Evolutionary conservation across 1,284 basidiomycete genomes (phyloP).

Genomic region (Leccinum pallidistipes): DNA sequence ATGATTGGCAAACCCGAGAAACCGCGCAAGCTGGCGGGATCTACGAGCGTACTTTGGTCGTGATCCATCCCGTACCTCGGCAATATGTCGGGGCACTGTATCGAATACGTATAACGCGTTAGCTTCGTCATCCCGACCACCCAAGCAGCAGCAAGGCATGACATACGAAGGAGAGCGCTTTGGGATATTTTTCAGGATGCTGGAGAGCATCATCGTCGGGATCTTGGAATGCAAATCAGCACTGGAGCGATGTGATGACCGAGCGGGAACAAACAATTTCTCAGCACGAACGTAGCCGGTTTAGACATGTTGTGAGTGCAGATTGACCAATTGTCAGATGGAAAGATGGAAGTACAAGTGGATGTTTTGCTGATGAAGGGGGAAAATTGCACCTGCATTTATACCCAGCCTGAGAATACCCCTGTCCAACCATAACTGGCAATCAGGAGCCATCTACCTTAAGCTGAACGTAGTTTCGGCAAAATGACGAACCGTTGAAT

Average conservation of each 20-base stretch:
- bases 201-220: slow-evolving; percentile 12
- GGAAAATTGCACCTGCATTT: neutral
- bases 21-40: slow-evolving; percentile 10
- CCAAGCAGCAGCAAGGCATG: too few species aligned
- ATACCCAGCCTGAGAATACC: neutral
- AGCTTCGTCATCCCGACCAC: neutral
- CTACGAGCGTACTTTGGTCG: neutral
- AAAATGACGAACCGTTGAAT: neutral
- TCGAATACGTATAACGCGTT: neutral
- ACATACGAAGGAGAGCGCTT: slow-evolving; percentile 13
- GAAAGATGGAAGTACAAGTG: neutral
- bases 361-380: slow-evolving; percentile 3
- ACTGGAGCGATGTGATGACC: neutral
- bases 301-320: neutral
- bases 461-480: neutral
- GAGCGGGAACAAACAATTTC: slow-evolving; percentile 10
- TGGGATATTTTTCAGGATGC: slow-evolving; percentile 6
- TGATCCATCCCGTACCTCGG: slow-evolving; percentile 8
- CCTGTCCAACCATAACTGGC: neutral
- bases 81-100: slow-evolving; percentile 17
- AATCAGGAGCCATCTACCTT: neutral
- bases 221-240: slow-evolving; percentile 6
- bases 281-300: neutral
- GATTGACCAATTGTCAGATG: neutral
- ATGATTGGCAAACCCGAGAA: slow-evolving; percentile 16